Evolutionary conservation across 2,329 filamentous ascomycete genomes (phyloP).

Genomic region (Penicillium sp.): DNA sequence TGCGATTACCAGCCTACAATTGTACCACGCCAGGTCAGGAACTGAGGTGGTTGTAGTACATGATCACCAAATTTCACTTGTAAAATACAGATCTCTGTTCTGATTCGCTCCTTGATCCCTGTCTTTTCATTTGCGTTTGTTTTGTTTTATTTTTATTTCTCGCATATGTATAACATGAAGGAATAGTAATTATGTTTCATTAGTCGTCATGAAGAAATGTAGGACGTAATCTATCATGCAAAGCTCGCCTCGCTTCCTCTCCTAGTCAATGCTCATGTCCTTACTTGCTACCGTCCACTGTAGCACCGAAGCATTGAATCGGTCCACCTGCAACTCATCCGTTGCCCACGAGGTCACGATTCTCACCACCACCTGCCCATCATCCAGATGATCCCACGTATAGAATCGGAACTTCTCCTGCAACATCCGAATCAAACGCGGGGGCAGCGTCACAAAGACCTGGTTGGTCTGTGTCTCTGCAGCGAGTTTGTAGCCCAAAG

Average conservation of each 20-base stretch:
- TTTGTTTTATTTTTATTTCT: too few relatives aligned
- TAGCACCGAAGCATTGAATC: conserved; percentile 26
- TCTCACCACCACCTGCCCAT: conserved; percentile 39
- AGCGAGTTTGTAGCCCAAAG: conserved; percentile 38
- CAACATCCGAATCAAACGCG: conserved; percentile 34
- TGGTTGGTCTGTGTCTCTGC: conserved; percentile 49
- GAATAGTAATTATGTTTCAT: background rate
- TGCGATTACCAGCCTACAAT: too few relatives aligned
- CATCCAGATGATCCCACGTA: conserved; percentile 43
- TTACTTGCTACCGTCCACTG: conserved; percentile 21
- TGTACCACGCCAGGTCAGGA: too few relatives aligned
- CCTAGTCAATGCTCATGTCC: conserved; percentile 1
- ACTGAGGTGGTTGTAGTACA: too few relatives aligned
- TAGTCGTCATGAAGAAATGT: background rate
- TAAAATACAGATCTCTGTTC: too few relatives aligned
- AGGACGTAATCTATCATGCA: background rate
- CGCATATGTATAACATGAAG: too few relatives aligned
- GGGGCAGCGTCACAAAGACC: conserved; percentile 45
- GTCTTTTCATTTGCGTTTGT: too few relatives aligned
- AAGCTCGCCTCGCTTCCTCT: background rate
- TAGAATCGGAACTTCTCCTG: conserved; percentile 45
- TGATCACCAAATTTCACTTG: too few relatives aligned
- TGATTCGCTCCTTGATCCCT: too few relatives aligned
- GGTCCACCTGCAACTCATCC: conserved; percentile 38
- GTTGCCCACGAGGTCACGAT: conserved; percentile 50